phyloP scores from a whole-genome alignment of 768 basidiomycete species.

The Coprinopsis marcescibilis region DNA sequence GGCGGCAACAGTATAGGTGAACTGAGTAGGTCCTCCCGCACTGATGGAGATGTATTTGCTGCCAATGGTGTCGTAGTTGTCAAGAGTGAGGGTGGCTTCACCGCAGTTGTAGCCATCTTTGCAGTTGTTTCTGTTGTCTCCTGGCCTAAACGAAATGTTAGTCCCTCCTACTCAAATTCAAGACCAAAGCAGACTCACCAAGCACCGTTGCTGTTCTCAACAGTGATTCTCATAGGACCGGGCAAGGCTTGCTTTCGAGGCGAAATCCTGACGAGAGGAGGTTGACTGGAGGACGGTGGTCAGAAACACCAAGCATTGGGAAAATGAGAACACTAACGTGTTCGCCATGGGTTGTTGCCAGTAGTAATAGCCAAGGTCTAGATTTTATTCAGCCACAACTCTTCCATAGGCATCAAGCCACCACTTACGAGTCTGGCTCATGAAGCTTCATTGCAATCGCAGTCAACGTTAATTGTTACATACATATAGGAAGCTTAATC shows the following conservation, averaged over 20 bases:
- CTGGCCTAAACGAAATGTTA: conserved; percentile 40
- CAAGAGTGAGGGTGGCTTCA: conserved; percentile 44
- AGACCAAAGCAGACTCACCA: conserved; percentile 33
- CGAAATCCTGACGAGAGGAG: conserved; percentile 44
- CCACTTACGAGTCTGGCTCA: conserved; percentile 59
- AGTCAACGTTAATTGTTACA: not conserved
- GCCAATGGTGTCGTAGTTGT: conserved; percentile 49
- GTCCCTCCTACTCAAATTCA: not conserved
- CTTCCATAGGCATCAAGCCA: not conserved
- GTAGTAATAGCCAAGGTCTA: conserved; percentile 56
- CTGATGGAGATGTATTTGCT: conserved; percentile 58
- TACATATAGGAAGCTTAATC: not conserved
- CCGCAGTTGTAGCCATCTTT: conserved; percentile 41
- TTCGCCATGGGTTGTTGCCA: conserved; percentile 71
- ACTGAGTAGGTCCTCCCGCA: conserved; percentile 52
- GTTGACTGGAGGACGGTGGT: conserved; percentile 35
- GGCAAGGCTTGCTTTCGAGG: conserved; percentile 50
- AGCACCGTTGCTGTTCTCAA: conserved; percentile 55
- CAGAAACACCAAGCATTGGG: not conserved
- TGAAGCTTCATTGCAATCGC: conserved; percentile 42
- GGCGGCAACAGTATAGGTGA: conserved; percentile 45
- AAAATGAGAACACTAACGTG: conserved; percentile 30
- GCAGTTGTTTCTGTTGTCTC: conserved; percentile 61
- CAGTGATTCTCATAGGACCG: conserved; percentile 59
- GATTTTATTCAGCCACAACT: not conserved